Evolutionary conservation across 78 protist species (phyloP).

Genomic region (Dictyostelium intermedium): DNA sequence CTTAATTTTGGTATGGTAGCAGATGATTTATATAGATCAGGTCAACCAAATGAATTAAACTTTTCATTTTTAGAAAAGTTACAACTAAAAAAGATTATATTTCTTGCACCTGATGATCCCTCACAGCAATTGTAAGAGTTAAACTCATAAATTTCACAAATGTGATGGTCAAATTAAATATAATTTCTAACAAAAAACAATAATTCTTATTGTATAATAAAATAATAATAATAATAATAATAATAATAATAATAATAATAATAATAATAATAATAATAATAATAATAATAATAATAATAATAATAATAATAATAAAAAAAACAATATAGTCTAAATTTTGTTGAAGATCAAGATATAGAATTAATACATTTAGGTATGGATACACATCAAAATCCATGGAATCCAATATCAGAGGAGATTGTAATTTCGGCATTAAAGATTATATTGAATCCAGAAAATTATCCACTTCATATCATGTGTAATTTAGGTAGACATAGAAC

Average conservation of each 20-base stretch:
- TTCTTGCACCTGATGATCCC: slow-evolving; percentile 92
- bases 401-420: slow-evolving; percentile 89
- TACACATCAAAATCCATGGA: slow-evolving; percentile 79
- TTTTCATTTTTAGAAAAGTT: slow-evolving; percentile 95
- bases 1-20: slow-evolving; percentile 93
- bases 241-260: too few relatives aligned
- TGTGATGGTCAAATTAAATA: too few relatives aligned
- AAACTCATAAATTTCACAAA: not conserved
- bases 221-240: too few relatives aligned
- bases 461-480: slow-evolving; percentile 95
- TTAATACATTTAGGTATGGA: slow-evolving; percentile 85
- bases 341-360: slow-evolving; percentile 88
- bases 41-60: slow-evolving; percentile 91
- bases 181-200: too few relatives aligned
- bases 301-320: not conserved
- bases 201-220: too few relatives aligned
- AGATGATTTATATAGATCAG: slow-evolving; percentile 93
- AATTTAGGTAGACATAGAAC: slow-evolving; percentile 94
- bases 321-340: slow-evolving; percentile 75
- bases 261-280: too few relatives aligned
- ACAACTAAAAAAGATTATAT: slow-evolving; percentile 85
- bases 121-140: slow-evolving; percentile 73
- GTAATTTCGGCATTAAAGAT: slow-evolving; percentile 88
- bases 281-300: too few relatives aligned
- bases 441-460: slow-evolving; percentile 83